Evolutionary conservation across 139 green algal species (phyloP).

Genomic region (Trebouxia sp.): DNA sequence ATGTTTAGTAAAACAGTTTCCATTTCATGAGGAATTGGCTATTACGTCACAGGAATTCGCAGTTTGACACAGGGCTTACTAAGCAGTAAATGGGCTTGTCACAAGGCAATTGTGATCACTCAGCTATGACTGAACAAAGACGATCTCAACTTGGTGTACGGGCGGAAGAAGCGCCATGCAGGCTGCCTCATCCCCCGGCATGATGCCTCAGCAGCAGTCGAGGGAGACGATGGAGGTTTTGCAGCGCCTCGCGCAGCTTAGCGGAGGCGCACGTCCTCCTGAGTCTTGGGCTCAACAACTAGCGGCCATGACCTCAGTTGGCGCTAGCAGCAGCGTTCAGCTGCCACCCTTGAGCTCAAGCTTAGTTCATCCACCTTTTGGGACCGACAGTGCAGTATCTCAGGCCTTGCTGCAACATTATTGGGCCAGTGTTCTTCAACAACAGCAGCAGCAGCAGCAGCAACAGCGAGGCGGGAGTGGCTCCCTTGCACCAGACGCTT

Average conservation of each 20-base stretch:
- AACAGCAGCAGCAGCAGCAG: slow-evolving; percentile 19
- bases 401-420: slow-evolving; percentile 21
- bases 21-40: too few relatives aligned
- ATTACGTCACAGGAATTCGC: too few relatives aligned
- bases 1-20: too few relatives aligned
- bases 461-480: background rate
- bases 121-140: too few relatives aligned
- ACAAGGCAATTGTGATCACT: background rate
- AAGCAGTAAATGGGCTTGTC: too few relatives aligned
- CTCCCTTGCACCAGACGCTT: background rate
- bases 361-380: background rate
- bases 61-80: too few relatives aligned
- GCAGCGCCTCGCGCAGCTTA: background rate
- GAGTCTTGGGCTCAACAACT: slow-evolving; percentile 20
- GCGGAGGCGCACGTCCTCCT: background rate
- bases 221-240: background rate
- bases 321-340: background rate
- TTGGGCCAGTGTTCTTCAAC: background rate
- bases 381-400: slow-evolving; percentile 1
- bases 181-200: background rate
- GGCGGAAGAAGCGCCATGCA: background rate
- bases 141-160: too few relatives aligned
- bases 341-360: slow-evolving; percentile 11
- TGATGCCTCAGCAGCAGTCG: slow-evolving; percentile 16
- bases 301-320: slow-evolving; percentile 13